Percentiles rank a stretch among this genome's conserved stretches.
These are phyloP conservation scores for Penicillium griseofulvum DNA, from an alignment of 2,329 filamentous ascomycete species.

Conservation along the genomic window DNA sequence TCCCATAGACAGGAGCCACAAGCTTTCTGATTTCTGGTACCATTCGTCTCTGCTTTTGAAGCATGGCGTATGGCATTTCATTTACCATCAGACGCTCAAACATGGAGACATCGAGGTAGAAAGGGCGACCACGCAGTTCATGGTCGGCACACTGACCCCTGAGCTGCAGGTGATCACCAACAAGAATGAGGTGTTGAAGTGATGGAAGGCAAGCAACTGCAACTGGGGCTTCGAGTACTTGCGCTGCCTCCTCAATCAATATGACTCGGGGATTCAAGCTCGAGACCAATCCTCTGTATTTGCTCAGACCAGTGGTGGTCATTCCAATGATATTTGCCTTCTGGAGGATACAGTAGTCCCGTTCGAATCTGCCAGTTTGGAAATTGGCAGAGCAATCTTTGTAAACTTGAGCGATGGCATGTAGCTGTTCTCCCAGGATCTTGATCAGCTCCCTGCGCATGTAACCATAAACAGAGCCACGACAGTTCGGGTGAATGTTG, in stretches of 20 bases:
- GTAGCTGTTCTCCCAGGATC: slow-evolving; percentile 49
- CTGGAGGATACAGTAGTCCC: slow-evolving; percentile 60
- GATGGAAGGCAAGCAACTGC: slow-evolving; percentile 60
- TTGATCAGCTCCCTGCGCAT: slow-evolving; percentile 58
- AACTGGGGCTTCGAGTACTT: slow-evolving; percentile 62
- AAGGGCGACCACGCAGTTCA: slow-evolving; percentile 60
- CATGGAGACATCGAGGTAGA: slow-evolving; percentile 68
- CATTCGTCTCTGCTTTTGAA: slow-evolving; percentile 71
- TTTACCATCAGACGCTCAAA: slow-evolving; percentile 76
- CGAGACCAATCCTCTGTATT: slow-evolving; percentile 70
- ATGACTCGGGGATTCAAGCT: slow-evolving; percentile 65
- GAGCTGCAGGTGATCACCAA: slow-evolving; percentile 80
- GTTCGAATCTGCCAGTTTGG: slow-evolving; percentile 59
- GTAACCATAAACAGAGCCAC: slow-evolving; percentile 65
- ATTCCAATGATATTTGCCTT: slow-evolving; percentile 61
- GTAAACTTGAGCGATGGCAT: slow-evolving; percentile 52
- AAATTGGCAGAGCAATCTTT: slow-evolving; percentile 51
- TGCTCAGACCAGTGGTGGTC: slow-evolving; percentile 78
- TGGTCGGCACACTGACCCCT: slow-evolving; percentile 63
- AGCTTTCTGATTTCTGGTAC: slow-evolving; percentile 64
- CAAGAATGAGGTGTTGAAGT: slow-evolving; percentile 63
- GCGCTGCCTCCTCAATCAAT: slow-evolving; percentile 76
- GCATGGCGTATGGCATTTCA: slow-evolving; percentile 59
- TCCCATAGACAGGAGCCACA: slow-evolving; percentile 60
- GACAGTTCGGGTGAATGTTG: slow-evolving; percentile 53